phyloP scores from a whole-genome alignment of 108 stramenopile genomes.

The Skeletonema potamos region DNA sequence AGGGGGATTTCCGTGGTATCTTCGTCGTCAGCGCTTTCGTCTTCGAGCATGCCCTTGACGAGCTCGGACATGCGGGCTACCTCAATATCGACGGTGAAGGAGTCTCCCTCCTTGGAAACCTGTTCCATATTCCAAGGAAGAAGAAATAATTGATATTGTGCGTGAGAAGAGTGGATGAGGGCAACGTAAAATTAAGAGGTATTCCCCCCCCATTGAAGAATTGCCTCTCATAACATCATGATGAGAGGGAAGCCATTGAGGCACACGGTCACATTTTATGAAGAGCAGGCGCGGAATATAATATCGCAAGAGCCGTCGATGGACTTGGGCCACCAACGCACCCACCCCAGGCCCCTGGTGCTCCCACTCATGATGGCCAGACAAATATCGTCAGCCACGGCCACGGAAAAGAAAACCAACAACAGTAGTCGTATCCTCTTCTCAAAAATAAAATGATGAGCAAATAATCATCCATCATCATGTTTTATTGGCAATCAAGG shows the following conservation, averaged over 20 bases:
- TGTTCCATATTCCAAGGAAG: conserved; percentile 13
- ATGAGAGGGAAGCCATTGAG: neutral
- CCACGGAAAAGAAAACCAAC: too few relatives aligned
- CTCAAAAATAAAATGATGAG: too few relatives aligned
- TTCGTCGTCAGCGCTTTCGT: conserved; percentile 80
- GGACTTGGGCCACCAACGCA: neutral
- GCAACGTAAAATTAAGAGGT: neutral
- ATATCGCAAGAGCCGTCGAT: too few relatives aligned
- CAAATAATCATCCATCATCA: neutral
- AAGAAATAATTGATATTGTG: too few relatives aligned
- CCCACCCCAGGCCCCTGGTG: neutral
- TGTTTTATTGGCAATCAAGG: neutral
- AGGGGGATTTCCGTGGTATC: conserved; percentile 96
- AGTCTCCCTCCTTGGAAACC: conserved; percentile 96
- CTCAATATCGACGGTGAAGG: conserved; percentile 84
- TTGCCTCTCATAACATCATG: neutral
- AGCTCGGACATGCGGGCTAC: conserved; percentile 98
- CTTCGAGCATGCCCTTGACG: conserved; percentile 98
- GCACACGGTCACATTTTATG: neutral
- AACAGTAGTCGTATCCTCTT: too few relatives aligned
- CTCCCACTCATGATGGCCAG: neutral
- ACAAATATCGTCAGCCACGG: too few relatives aligned
- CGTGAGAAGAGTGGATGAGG: neutral
- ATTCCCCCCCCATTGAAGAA: neutral
- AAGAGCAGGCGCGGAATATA: too few relatives aligned